Percentiles rank a stretch among this genome's conserved stretches.
Conservation (phyloP, 352 stramenopile genomes). For the Globisporangium mamillatum region DNA sequence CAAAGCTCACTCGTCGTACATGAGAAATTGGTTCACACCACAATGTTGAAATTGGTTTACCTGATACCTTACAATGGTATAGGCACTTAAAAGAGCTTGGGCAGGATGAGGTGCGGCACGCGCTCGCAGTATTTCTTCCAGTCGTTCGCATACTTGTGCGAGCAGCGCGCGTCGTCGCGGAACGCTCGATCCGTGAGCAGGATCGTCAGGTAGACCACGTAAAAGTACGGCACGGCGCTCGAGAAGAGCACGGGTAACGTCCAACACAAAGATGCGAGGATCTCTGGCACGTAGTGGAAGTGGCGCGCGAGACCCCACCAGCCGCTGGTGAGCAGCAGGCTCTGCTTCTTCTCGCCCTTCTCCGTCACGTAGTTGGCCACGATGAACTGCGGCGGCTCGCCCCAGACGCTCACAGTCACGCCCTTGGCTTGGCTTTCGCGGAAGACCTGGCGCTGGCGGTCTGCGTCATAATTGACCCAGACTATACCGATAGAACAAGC, state of each 20-base stretch:
- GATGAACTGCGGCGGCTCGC: conserved; percentile 90
- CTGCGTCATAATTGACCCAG: conserved; percentile 94
- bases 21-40: neutral
- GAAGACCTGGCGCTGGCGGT: conserved; percentile 93
- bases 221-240: conserved; percentile 84
- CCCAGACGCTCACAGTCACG: conserved; percentile 76
- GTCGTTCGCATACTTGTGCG: conserved; percentile 95
- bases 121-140: conserved; percentile 92
- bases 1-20: no score
- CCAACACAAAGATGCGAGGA: conserved; percentile 82
- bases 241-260: conserved; percentile 58
- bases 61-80: neutral
- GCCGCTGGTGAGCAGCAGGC: conserved; percentile 88
- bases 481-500: conserved; percentile 38
- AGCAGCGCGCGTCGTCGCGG: conserved; percentile 94
- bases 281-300: conserved; percentile 95
- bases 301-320: conserved; percentile 95
- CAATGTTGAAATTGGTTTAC: neutral
- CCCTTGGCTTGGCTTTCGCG: conserved; percentile 82
- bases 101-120: conserved; percentile 88
- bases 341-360: conserved; percentile 86
- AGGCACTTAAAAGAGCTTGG: conserved; percentile 44
- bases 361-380: conserved; percentile 91
- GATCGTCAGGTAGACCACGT: conserved; percentile 89
- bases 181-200: conserved; percentile 94